Conservation (phyloP, 2,329 filamentous ascomycete genomes). For the Botryosphaeria dothidea region DNA sequence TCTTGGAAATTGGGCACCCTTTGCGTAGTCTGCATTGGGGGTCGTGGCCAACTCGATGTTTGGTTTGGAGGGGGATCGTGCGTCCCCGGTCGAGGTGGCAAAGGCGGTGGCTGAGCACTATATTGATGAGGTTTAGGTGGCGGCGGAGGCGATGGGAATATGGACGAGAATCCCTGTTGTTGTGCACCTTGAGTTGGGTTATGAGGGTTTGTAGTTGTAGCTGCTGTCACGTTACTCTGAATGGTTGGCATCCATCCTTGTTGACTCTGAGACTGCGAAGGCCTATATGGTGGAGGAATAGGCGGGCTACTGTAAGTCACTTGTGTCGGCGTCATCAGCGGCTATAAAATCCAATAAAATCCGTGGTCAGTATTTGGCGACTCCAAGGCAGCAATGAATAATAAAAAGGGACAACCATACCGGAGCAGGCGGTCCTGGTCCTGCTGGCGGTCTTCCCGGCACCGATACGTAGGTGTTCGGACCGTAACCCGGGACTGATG, state of each 20-base stretch:
- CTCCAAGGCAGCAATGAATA: neutral
- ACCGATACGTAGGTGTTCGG: neutral
- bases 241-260: neutral
- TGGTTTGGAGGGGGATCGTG: neutral
- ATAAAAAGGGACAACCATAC: neutral
- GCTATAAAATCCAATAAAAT: neutral
- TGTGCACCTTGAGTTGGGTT: neutral
- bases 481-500: neutral
- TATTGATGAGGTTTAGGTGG: neutral
- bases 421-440: neutral
- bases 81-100: constrained; percentile 1
- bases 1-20: neutral
- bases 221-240: neutral
- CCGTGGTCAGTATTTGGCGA: neutral
- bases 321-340: neutral
- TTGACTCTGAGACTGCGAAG: neutral
- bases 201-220: neutral
- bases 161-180: neutral
- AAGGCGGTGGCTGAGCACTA: neutral
- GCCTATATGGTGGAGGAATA: constrained; percentile 1
- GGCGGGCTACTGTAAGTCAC: neutral
- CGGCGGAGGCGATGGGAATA: neutral
- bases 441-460: neutral
- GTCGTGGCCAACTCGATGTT: neutral
- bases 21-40: neutral